Evolutionary conservation across 805 yeast species (phyloP).

Genomic region (Teunomyces aglyptinius): DNA sequence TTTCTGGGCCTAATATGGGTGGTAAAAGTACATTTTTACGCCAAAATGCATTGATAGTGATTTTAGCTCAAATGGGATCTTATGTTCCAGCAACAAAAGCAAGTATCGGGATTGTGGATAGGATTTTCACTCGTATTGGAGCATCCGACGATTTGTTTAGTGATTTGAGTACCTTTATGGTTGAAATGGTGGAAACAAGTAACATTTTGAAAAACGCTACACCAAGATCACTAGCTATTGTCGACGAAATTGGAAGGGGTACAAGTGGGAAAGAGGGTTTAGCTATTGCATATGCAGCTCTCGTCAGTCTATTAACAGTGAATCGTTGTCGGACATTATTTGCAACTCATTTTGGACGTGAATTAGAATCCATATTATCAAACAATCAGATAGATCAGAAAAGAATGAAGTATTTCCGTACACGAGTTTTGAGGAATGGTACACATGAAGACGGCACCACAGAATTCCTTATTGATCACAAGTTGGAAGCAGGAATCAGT

Average conservation of each 20-base stretch:
- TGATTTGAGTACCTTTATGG: conserved; percentile 47
- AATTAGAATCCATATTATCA: conserved; percentile 35
- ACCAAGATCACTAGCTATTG: conserved; percentile 39
- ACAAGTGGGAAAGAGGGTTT: conserved; percentile 76
- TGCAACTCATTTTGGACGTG: conserved; percentile 76
- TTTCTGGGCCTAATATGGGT: conserved; percentile 46
- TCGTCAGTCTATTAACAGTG: conserved; percentile 50
- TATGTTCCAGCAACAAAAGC: conserved; percentile 52
- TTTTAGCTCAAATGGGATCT: conserved; percentile 53
- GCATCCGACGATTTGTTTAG: conserved; percentile 30
- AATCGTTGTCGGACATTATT: conserved; percentile 75
- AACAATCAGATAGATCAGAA: conserved; percentile 26
- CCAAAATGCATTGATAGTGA: conserved; percentile 48
- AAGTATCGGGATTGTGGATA: conserved; percentile 46
- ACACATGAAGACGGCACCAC: conserved; percentile 8
- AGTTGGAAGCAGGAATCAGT: conserved; percentile 64
- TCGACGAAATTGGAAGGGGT: conserved; percentile 58
- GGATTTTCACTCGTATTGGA: conserved; percentile 46
- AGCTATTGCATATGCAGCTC: conserved; percentile 78
- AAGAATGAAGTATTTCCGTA: conserved; percentile 28
- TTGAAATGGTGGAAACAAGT: conserved; percentile 47
- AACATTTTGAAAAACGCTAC: conserved; percentile 36
- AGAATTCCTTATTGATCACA: conserved; percentile 50
- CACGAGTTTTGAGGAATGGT: conserved; percentile 27
- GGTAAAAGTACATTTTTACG: conserved; percentile 53